These are phyloP conservation scores for Kazachstania bromeliacearum DNA, from an alignment of 805 yeast species.

Conservation along the genomic window DNA sequence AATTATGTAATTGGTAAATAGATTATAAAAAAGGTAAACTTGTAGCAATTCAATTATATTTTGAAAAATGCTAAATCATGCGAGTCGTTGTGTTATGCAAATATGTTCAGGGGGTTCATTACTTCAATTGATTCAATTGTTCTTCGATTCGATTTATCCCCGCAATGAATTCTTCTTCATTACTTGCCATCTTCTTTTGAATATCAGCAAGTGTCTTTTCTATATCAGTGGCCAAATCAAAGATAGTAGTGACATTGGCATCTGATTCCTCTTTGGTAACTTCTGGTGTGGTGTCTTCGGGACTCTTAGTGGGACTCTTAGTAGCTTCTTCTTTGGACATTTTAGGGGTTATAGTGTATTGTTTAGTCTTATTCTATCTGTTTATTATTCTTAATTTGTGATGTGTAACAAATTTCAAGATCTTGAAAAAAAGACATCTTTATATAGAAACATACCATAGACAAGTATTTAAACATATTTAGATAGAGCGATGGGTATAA, in stretches of 20 bases:
- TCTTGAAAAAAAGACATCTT: no score
- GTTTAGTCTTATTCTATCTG: no score
- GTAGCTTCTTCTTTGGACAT: neutral
- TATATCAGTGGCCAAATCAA: conserved; percentile 23
- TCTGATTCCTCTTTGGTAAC: neutral
- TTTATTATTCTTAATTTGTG: no score
- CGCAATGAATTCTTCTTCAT: conserved; percentile 17
- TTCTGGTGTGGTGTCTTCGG: no score
- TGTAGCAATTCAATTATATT: neutral
- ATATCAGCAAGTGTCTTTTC: conserved; percentile 19
- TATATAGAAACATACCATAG: no score
- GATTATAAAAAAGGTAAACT: neutral
- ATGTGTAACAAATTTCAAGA: no score
- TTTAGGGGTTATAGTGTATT: neutral
- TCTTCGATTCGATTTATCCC: conserved; percentile 15
- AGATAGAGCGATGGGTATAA: neutral
- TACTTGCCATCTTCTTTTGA: conserved; percentile 9
- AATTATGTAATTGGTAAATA: neutral
- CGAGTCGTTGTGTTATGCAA: no score
- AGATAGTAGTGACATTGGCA: conserved; percentile 13
- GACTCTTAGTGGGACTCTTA: neutral
- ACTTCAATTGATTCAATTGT: conserved; percentile 10
- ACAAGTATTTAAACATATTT: no score
- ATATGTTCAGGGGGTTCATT: no score
- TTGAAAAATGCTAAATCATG: neutral